Base-by-base conservation (phyloP, 345 rosid genomes). In the Hibiscus trionum region DNA sequence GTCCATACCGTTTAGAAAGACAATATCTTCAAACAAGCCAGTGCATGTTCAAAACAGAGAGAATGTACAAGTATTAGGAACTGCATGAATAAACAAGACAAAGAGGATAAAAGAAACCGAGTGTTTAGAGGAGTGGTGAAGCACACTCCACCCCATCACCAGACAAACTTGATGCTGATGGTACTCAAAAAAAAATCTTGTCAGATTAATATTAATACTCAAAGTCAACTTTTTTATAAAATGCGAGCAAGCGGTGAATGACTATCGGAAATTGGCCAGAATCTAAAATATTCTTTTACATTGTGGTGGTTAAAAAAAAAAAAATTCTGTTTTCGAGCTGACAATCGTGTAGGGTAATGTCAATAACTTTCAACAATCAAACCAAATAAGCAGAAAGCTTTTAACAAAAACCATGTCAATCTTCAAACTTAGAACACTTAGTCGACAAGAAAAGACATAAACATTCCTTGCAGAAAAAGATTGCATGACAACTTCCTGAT, bases 301-400 rank as follows among this genome's bases (percentile, higher is more conserved):
- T 19, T 11, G 31, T 37, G 66, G 66, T 42, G 35, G 37, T 21
- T 56, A 39, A 42, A 27, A 56, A 26, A 56, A 56, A 71, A 39
- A 21, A 16, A 33, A 70, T 39, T 58, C 17, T 9, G 44, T 37
- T 19, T 39, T 24, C 26, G 7, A 47, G 58, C 21, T 26, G 24
- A 49, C 14, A 47, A 27, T 15, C 39, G 15, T 15, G 26, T 47
- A 42, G 53, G 58, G 15, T 49, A 57, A 37, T 37, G 24, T 37
- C 53, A 24, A 14, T 35, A 35, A 12, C 69, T 58, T 71, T 58
- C 66, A 71, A 71, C 37, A 58, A 58, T 71, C 73, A 57, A 37
- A 29, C 72, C 60, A 69, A 12, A 70, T 19, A 39, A 9, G n/a
- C 37, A 67, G 19, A 14, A 46, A 46, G 19, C 17, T 67, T 42